Base-by-base conservation (phyloP, 345 rosid species). In the Gossypium stocksii region DNA sequence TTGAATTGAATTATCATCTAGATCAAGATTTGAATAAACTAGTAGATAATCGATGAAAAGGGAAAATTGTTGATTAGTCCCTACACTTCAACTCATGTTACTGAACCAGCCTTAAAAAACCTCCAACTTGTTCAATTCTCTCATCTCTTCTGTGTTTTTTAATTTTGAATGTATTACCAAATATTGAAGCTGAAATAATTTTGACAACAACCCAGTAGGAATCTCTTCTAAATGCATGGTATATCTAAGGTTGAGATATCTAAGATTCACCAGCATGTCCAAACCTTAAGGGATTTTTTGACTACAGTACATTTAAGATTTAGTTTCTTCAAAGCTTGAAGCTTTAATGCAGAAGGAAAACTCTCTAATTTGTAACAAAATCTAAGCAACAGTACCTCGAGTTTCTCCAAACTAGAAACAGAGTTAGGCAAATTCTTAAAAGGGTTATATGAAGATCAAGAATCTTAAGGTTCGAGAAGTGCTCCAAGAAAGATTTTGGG, bases 381-480 rank as follows among this genome's bases (percentile, higher is more conserved):
- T 2, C 0, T 0, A 12, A 76, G 77, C 58, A 80, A 43, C 14
- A 80, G 20, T 19, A 62, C 14, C 1, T 6, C 61, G 17, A 77
- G 79, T 29, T 77, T 70, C 20, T 0, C 13, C 45, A 62, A 43
- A 1, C 63, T 34, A 5, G 71, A 71, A 8, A 80, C 0, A 0
- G 77, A 80, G 20, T 23, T 3, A 0, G 25, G 23, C 4, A 54
- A 54, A 54, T 11, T 54, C 59, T n/a, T 4, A 8, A 76, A 51
- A 2, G 1, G 0, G 4, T 75, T 38, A 0, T 41, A 1, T 17
- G 77, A 38, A 80, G 69, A 72, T 80, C 49, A 27, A 80, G 70
- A 58, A 76, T 56, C 11, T 53, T 67, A 52, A 80, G 70, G 2
- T 75, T 66, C 0, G 4, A 25, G 25, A 68, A 58, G 7, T 68